A percentile compares a stretch with the other conserved stretches of the same genome.
Evolutionary conservation across 2,329 filamentous ascomycete genomes (phyloP).

Genomic region (Beauveria caledonica): DNA sequence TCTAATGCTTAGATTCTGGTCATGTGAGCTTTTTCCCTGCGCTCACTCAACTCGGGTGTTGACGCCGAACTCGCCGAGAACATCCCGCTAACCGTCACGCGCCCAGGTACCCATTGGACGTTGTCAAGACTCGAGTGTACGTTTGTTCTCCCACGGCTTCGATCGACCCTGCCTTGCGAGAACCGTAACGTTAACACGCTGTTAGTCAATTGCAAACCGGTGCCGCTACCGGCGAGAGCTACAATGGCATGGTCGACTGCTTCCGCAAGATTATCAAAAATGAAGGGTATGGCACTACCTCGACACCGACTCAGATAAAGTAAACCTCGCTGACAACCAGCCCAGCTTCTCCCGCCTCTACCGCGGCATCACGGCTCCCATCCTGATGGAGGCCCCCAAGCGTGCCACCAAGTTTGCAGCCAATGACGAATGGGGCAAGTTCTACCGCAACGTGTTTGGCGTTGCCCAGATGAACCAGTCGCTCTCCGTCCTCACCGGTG

Average conservation of each 20-base stretch:
- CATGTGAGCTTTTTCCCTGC: constrained; percentile 51
- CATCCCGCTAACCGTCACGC: constrained; percentile 14
- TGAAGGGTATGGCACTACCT: constrained; percentile 62
- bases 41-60: constrained; percentile 1
- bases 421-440: constrained; percentile 95
- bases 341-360: constrained; percentile 81
- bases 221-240: constrained; percentile 67
- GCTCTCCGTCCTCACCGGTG: constrained; percentile 86
- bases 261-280: constrained; percentile 94
- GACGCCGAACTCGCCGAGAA: constrained; percentile 8
- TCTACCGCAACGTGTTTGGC: constrained; percentile 85
- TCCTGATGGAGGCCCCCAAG: constrained; percentile 93
- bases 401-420: constrained; percentile 97
- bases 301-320: not conserved
- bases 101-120: constrained; percentile 90
- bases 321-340: constrained; percentile 1
- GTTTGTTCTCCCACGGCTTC: constrained; percentile 24
- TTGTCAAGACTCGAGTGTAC: constrained; percentile 96
- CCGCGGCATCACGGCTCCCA: constrained; percentile 89
- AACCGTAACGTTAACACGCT: constrained; percentile 16
- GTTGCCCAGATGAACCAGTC: constrained; percentile 82
- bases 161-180: constrained; percentile 3
- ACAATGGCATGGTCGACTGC: constrained; percentile 97
- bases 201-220: constrained; percentile 78
- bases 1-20: constrained; percentile 64